Evolutionary conservation across 208 protist species (phyloP).

Genomic region (Trypanosoma scelopori): DNA sequence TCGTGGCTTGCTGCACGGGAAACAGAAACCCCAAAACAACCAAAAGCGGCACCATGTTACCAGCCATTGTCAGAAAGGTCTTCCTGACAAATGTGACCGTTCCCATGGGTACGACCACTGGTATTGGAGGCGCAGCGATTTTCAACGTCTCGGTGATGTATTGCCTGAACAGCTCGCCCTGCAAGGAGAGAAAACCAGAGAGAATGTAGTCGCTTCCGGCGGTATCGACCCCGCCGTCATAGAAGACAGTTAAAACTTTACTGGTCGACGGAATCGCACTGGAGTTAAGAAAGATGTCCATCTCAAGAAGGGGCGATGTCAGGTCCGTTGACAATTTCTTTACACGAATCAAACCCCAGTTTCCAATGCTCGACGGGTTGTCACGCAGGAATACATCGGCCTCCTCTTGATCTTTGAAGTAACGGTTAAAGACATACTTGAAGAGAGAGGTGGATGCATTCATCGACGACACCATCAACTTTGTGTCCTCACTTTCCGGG

Average conservation of each 20-base stretch:
- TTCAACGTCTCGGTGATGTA: conserved; percentile 27
- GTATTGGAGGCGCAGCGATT: conserved; percentile 1
- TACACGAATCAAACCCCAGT: conserved; percentile 54
- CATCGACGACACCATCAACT: conserved; percentile 40
- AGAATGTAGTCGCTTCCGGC: conserved; percentile 34
- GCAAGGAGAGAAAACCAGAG: conserved; percentile 61
- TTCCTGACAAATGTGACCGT: conserved; percentile 42
- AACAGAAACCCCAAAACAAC: conserved; percentile 78
- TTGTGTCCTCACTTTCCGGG: conserved; percentile 35
- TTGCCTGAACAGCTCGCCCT: conserved; percentile 42
- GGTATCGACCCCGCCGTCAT: conserved; percentile 29
- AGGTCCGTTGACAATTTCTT: conserved; percentile 25
- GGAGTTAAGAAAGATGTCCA: conserved; percentile 46
- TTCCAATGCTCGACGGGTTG: conserved; percentile 20
- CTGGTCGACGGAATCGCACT: conserved; percentile 30
- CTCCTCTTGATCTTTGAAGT: conserved; percentile 26
- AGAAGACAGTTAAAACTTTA: conserved; percentile 14
- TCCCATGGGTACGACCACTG: conserved; percentile 41
- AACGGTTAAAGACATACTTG: conserved; percentile 38
- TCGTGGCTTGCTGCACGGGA: conserved; percentile 73
- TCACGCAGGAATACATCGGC: conserved; percentile 19
- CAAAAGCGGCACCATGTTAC: conserved; percentile 56
- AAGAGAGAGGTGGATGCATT: conserved; percentile 33
- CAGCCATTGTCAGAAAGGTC: conserved; percentile 40
- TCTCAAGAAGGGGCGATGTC: conserved; percentile 29